Base-by-base conservation (phyloP, 768 basidiomycete species). In the Calocybe indica region DNA sequence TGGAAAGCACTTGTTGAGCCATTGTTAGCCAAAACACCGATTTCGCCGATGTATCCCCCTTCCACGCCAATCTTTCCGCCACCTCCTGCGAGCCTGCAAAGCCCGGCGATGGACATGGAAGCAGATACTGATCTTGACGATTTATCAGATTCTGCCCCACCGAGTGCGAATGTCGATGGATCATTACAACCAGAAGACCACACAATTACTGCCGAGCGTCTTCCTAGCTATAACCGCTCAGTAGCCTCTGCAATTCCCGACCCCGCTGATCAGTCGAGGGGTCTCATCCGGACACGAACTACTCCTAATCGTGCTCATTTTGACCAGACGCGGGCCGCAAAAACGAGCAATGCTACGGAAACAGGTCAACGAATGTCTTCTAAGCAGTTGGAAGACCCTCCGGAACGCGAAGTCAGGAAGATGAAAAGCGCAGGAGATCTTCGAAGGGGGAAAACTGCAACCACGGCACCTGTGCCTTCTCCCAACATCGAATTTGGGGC, bases 1-100 rank as follows among this genome's bases (percentile, higher is more conserved):
- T 96, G 93, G 91, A 83, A 85, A 59, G 83, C 88, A 31, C 73
- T 99, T 45, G 83, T 96, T 22, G 88, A 87, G 48, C 92, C 93
- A 0, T 72, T 97, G 41, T 71, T 93, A 7, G 74, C 82, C 45
- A 82, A 82, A 59, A 62, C 69, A 15, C 78, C 82, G 22, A 65
- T 74, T 58, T 76, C 79, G 1, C 83, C 83, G 15, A 63, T 73
- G 31, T 85, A 81, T 65, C 82, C 83, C 36, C 80, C 79, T 10
- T 82, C 81, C 13, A 83, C 82, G 2, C 84, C 83, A 29, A 72
- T 75, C 37, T 71, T 80, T 51, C 77, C 80, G 36, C 63, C 72
- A 37, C 66, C 66, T 14, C 78, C 82, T 22, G 69, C 74, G 31
- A 70, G 73, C 48, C 54, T 73, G 15, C 65, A 66, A 43, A 62